Evolutionary conservation across 1,139 yeast species (phyloP).

Genomic region (Geotrichum phurueaensis): DNA sequence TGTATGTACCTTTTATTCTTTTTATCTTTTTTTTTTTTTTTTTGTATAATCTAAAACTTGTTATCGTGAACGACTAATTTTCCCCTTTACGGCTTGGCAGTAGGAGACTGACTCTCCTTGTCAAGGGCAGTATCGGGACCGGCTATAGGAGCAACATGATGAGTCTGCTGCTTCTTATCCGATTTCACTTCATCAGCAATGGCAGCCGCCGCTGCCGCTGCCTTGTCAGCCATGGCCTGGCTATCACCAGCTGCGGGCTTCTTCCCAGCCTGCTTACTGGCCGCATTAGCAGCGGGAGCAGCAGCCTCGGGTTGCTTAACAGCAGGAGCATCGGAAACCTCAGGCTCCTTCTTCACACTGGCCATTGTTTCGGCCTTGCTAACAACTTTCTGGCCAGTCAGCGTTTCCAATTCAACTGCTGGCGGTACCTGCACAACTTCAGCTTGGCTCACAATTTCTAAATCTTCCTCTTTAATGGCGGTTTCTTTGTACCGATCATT

Average conservation of each 20-base stretch:
- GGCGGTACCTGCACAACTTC: neutral
- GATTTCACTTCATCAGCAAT: too few species aligned
- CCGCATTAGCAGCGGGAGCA: neutral
- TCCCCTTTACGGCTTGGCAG: too few species aligned
- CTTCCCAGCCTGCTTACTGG: neutral
- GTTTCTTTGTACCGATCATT: conserved; percentile 8
- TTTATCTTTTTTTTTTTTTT: too few species aligned
- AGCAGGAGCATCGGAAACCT: neutral
- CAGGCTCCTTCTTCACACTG: neutral
- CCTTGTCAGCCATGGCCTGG: neutral
- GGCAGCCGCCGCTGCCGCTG: too few species aligned
- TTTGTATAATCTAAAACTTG: too few species aligned
- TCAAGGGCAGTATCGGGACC: too few species aligned
- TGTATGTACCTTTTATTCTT: too few species aligned
- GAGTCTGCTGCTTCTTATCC: too few species aligned
- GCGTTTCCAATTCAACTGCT: neutral
- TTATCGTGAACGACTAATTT: too few species aligned
- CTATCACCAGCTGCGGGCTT: neutral
- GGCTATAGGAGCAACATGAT: too few species aligned
- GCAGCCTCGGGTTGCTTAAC: neutral
- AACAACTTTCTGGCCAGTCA: neutral
- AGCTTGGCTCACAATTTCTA: conserved; percentile 4
- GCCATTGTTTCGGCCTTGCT: neutral
- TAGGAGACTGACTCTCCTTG: too few species aligned
- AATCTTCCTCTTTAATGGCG: conserved; percentile 1